phyloP scores from a whole-genome alignment of 2,329 filamentous ascomycete species.

The Alternaria sp. region DNA sequence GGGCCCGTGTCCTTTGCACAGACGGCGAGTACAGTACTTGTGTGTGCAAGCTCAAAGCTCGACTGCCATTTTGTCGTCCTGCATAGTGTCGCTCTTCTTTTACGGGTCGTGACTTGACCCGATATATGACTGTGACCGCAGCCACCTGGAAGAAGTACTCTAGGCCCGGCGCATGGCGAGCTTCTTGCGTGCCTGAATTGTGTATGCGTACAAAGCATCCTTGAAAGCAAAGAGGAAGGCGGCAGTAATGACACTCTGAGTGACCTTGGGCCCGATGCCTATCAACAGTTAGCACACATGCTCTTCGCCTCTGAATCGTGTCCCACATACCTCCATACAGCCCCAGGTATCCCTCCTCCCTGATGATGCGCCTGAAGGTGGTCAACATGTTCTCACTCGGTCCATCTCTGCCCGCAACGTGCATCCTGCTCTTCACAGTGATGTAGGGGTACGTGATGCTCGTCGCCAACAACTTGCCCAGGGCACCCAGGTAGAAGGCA shows the following conservation, averaged over 20 bases:
- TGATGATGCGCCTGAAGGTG: constrained; percentile 79
- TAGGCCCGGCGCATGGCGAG: constrained; percentile 33
- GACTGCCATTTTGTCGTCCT: neutral
- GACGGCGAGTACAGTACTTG: neutral
- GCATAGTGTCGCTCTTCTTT: neutral
- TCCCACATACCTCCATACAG: constrained; percentile 81
- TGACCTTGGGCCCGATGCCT: constrained; percentile 96
- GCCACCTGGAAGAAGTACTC: neutral
- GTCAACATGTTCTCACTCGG: constrained; percentile 81
- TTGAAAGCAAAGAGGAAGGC: constrained; percentile 98
- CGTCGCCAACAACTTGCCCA: constrained; percentile 95
- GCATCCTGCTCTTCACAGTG: constrained; percentile 97
- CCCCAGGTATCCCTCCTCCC: constrained; percentile 88
- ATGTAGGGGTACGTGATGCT: constrained; percentile 97
- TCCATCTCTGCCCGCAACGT: constrained; percentile 81
- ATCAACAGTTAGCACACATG: constrained; percentile 18
- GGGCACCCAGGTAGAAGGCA: constrained; percentile 87
- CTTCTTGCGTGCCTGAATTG: constrained; percentile 68
- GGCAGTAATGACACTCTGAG: constrained; percentile 94
- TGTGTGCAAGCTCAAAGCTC: neutral
- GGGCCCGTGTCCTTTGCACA: neutral
- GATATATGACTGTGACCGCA: neutral
- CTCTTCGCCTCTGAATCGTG: rapidly evolving
- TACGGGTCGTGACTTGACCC: neutral
- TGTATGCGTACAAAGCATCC: constrained; percentile 90